These are phyloP conservation scores for Pichia cactophila DNA, from an alignment of 1,139 yeast species.

Conservation along the genomic window DNA sequence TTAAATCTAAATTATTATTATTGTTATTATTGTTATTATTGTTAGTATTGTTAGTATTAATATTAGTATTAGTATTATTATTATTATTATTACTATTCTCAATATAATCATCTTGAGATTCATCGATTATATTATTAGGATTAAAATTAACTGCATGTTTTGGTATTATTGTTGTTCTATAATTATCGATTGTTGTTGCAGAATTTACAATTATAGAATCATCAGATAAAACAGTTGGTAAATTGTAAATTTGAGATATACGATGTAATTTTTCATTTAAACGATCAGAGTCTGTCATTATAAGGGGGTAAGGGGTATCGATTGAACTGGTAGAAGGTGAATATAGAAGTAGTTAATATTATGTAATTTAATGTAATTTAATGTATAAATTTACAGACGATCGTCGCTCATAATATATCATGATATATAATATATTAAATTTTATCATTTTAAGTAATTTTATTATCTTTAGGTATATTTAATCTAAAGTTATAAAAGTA, in stretches of 20 bases:
- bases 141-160: not conserved
- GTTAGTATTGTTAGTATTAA: too few relatives aligned
- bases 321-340: too few relatives aligned
- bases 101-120: not conserved
- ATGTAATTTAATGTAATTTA: too few relatives aligned
- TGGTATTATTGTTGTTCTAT: conserved; percentile 7
- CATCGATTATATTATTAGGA: not conserved
- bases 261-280: conserved; percentile 12
- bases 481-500: too few relatives aligned
- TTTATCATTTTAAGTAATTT: too few relatives aligned
- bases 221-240: conserved; percentile 4
- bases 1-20: not conserved
- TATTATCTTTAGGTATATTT: too few relatives aligned
- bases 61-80: too few relatives aligned
- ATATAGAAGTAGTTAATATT: too few relatives aligned
- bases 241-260: conserved; percentile 12
- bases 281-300: not conserved
- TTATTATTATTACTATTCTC: not conserved
- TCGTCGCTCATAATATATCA: too few relatives aligned
- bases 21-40: too few relatives aligned
- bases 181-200: conserved; percentile 4
- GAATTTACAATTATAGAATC: conserved; percentile 3
- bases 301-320: not conserved
- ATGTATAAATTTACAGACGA: too few relatives aligned
- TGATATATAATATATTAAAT: too few relatives aligned